Evolutionary conservation across 2,329 filamentous ascomycete species (phyloP), one percentile per base, ranked within the genome.

Genomic region (Exutisphaerella laricina): DNA sequence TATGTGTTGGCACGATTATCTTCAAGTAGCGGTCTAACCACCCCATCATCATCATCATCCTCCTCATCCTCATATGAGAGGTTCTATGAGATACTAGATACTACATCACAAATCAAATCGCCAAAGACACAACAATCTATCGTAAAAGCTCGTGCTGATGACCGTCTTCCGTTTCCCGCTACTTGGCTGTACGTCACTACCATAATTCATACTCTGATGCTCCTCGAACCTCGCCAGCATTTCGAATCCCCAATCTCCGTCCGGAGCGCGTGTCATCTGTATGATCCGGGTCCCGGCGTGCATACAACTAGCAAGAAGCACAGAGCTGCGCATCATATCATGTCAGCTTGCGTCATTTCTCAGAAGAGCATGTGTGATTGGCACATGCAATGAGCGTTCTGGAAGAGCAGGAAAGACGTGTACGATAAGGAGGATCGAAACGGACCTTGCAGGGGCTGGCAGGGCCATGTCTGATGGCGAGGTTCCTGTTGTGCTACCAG

Each of bases 141-240:
- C 84, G 52, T 88, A 88, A 54, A 88, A 89, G 60, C 84, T 88
- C 1, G 82, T 87, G 16, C 82, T 85, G 1, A 88, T 69, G 53
- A 80, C 76, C 14, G 69, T 66, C 44, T 57, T 60, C 35, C 50
- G 54, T 39, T 37, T 58, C 55, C 5, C 40, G 39, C 17, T 43
- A 56, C 58, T 35, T 1, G 73, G 73, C 51, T 77, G 72, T 45
- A 80, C 77, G 64, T 89, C 88, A 55, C 84, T 86, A 5, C 84
- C 89, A 62, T 97, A 97, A 58, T 94, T 95, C 88, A 96, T 95
- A 62, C 88, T 95, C 66, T 85, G 73, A 61, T 96, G 88, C 60
- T 90, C 85, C 54, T 87, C 84, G 58, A 94, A 94, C 39, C 74
- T 76, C 0, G 76, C 81, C 34, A 89, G 53, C 1, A 90, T 71